Conservation (phyloP, 352 stramenopile species). For the Phytophthora pisi region DNA sequence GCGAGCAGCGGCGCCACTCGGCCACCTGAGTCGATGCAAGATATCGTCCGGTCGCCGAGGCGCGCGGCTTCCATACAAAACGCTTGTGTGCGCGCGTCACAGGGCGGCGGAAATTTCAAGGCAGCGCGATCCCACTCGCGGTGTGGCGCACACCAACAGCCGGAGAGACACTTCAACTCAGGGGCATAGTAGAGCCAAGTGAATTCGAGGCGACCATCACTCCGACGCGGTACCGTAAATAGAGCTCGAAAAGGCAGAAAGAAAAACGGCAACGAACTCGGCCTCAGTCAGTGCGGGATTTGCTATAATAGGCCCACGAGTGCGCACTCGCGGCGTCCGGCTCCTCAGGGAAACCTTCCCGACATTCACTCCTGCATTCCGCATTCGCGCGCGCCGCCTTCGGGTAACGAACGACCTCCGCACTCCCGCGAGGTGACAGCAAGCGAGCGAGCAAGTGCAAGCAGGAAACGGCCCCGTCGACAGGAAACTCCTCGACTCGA, state of each 20-base stretch:
- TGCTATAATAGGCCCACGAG: constrained; percentile 31
- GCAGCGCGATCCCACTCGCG: constrained; percentile 6
- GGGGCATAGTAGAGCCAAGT: constrained; percentile 31
- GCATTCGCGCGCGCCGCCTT: constrained; percentile 18
- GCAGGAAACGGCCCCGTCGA: constrained; percentile 23
- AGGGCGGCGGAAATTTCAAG: constrained; percentile 12
- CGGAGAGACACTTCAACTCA: constrained; percentile 34
- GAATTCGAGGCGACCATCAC: constrained; percentile 11
- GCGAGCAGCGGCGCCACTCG: background rate
- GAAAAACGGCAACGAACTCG: constrained; percentile 35
- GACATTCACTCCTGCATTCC: constrained; percentile 41
- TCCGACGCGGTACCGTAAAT: constrained; percentile 6
- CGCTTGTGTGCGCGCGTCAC: background rate
- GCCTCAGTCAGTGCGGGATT: constrained; percentile 35
- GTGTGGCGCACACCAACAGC: constrained; percentile 14
- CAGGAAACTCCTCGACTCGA: constrained; percentile 27
- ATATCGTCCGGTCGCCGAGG: background rate
- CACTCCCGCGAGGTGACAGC: constrained; percentile 29
- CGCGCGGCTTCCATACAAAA: background rate
- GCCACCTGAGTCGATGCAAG: background rate
- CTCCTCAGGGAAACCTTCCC: constrained; percentile 25
- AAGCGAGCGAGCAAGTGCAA: constrained; percentile 19
- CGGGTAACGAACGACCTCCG: constrained; percentile 12
- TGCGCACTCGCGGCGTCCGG: constrained; percentile 19
- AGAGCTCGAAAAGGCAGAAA: constrained; percentile 33